Base-by-base conservation (phyloP, 768 basidiomycete species). In the Agrocybe praecox region DNA sequence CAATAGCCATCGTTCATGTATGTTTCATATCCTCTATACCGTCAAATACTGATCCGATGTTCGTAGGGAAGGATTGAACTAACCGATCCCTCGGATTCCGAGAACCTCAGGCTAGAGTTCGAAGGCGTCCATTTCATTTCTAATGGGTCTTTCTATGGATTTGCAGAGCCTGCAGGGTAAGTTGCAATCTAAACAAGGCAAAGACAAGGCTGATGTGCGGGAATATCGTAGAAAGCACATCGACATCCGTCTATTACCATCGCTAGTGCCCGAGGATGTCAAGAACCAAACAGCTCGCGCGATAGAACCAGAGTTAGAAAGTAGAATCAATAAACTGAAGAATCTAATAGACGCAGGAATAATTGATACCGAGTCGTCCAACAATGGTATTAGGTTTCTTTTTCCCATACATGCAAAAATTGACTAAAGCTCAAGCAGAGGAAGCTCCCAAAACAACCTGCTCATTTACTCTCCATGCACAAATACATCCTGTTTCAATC, bases 121-220 rank as follows among this genome's bases (percentile, higher is more conserved):
- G 87, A 89, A 66, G 92, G 89, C 1, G 76, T 93, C 21, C 91
- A 93, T 69, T 87, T 92, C 65, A 62, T 89, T 11, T 68, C 78
- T 22, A 88, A 89, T 53, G 92, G 92, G 0, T 81, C 89, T 0
- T 80, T 94, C n/a, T 90, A 86, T 64, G 92, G 89, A 1, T 78
- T 90, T 49, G 89, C 87, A 17, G 81, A 84, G 60, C 81, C 86
- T 4, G 65, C 68, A 17, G 86, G 85, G 91, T 92, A 59, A 60
- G 79, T 62, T 24, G 26, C 21, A 49, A 57, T 36, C 14, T 48
- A 34, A 44, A 29, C 26, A 29, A 29, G 5, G 26, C 26, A 29
- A 29, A 29, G 26, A 4, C 5, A 29, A 29, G 4, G 9, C 26
- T 29, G 26, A 29, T 29, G n/a, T n/a, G 9, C 26, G 26, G 9